These are phyloP conservation scores for Claviceps fusiformis DNA, from an alignment of 2,329 filamentous ascomycete genomes.

Conservation along the genomic window DNA sequence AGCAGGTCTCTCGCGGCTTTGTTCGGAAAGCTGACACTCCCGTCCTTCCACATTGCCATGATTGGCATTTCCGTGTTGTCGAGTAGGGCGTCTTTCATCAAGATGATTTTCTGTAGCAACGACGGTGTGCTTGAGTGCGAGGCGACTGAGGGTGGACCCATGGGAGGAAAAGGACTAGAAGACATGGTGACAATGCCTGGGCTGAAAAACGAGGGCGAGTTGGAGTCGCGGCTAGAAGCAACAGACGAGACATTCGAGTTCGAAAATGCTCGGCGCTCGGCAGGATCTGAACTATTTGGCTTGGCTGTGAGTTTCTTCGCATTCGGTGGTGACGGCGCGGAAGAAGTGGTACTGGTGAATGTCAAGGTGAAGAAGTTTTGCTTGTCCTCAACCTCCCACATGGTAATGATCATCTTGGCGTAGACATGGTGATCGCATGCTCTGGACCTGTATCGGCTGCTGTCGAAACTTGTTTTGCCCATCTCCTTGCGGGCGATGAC, in stretches of 20 bases:
- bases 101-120: slow-evolving; percentile 56
- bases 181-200: slow-evolving; percentile 41
- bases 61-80: slow-evolving; percentile 64
- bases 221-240: slow-evolving; percentile 33
- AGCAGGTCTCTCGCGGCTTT: slow-evolving; percentile 46
- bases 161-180: slow-evolving; percentile 49
- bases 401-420: slow-evolving; percentile 64
- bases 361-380: slow-evolving; percentile 61
- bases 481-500: slow-evolving; percentile 41
- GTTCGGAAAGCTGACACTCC: slow-evolving; percentile 61
- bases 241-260: slow-evolving; percentile 33
- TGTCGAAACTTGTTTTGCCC: slow-evolving; percentile 24
- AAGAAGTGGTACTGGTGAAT: slow-evolving; percentile 47
- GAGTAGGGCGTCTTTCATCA: slow-evolving; percentile 65
- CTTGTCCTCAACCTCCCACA: slow-evolving; percentile 55
- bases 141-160: slow-evolving; percentile 47
- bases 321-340: slow-evolving; percentile 16
- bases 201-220: slow-evolving; percentile 32
- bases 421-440: slow-evolving; percentile 31
- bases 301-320: slow-evolving; percentile 26
- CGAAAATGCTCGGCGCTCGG: slow-evolving; percentile 30
- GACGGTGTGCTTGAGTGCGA: slow-evolving; percentile 46
- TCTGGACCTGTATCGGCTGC: slow-evolving; percentile 20
- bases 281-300: slow-evolving; percentile 29
- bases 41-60: slow-evolving; percentile 70